Evolutionary conservation across 2,329 filamentous ascomycete genomes (phyloP), one percentile per base, ranked within the genome.

Genomic region (Bipolaris oryzae): DNA sequence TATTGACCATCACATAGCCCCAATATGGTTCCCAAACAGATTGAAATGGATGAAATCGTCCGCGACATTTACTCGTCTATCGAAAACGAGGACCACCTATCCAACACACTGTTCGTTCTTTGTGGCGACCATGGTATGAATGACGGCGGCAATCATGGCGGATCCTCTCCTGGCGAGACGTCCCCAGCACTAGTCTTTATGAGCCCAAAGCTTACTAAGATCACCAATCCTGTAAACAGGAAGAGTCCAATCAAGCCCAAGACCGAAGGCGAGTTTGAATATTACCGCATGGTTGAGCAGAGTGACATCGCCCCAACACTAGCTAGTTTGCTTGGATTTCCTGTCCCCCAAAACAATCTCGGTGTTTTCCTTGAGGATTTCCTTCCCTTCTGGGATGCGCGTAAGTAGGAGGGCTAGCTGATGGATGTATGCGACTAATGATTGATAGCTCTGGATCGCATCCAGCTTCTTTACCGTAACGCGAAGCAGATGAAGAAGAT

Each of bases 81-180:
- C 62, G 84, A 89, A 69, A 82, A 82, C 3, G 79, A 90, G 53
- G 73, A 83, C 1, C 89, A 96, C 74, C 85, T 97, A 1, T 73
- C 85, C 31, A 89, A 90, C 4, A 92, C 94, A 0, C 79, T 99
- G 1, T 84, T 99, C 43, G 87, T 99, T 3, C 78, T 99, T 6
- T 92, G 89, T 54, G 95, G 95, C 53, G 96, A 99, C 69, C 95
- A 99, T 73, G 95, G 95, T n/a, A 99, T 99, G 95, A 99, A 98
- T 67, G 94, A 98, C 67, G 95, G 91, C 18, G 95, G 95, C 2
- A 98, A 98, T 66, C 95, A 99, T 73, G 95, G 95, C 28, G 95
- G 94, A 37, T 97, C 94, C 9, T 93, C 93, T 0, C 86, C 92
- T 1, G 94, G 95, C 41, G 95, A 99, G 79, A 98, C 95, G 1